phyloP scores from a whole-genome alignment of 805 yeast genomes.

The Torulaspora indica region DNA sequence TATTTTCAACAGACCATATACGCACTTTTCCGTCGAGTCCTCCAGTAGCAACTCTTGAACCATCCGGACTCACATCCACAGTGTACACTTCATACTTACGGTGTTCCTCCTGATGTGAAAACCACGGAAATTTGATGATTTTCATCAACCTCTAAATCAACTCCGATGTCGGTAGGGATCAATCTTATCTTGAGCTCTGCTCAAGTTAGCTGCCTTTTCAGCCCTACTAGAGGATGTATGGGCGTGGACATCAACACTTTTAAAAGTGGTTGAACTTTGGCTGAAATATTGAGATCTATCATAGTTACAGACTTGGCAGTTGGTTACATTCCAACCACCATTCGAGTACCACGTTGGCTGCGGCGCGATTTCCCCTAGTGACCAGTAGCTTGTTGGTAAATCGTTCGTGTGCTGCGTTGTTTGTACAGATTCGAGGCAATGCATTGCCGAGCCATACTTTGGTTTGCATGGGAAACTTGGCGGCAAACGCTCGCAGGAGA shows the following conservation, averaged over 20 bases:
- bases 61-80: constrained; percentile 74
- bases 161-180: not conserved
- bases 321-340: constrained; percentile 66
- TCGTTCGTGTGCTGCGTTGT: constrained; percentile 37
- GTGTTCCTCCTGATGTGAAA: constrained; percentile 69
- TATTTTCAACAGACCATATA: constrained; percentile 71
- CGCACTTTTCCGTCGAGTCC: constrained; percentile 90
- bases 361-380: constrained; percentile 62
- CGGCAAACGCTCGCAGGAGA: constrained; percentile 45
- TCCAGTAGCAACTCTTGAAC: constrained; percentile 83
- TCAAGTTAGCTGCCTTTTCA: not conserved
- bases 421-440: constrained; percentile 29
- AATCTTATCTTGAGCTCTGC: not conserved
- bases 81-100: constrained; percentile 82
- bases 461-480: constrained; percentile 46
- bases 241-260: constrained; percentile 15
- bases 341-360: constrained; percentile 52
- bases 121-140: constrained; percentile 67
- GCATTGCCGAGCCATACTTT: constrained; percentile 44
- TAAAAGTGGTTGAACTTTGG: not conserved
- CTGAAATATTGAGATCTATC: not conserved
- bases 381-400: constrained; percentile 53
- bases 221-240: constrained; percentile 4
- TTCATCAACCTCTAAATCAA: constrained; percentile 43
- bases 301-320: constrained; percentile 20